Percentiles rank a stretch among this genome's conserved stretches.
Conservation (phyloP, 1,284 basidiomycete species). For the Cystobasidium pallidum region DNA sequence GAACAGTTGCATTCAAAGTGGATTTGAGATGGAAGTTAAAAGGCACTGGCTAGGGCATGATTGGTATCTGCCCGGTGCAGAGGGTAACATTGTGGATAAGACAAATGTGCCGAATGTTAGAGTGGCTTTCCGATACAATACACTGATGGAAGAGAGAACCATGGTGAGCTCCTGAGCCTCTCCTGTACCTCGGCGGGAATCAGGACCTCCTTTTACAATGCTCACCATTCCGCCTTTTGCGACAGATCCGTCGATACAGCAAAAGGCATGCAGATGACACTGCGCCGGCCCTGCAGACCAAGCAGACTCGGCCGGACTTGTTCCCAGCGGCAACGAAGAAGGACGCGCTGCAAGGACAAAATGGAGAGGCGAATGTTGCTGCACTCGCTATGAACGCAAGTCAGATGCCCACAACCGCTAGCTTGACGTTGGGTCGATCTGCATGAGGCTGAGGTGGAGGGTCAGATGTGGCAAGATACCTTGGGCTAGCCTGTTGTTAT, state of each 20-base stretch:
- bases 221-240: not conserved
- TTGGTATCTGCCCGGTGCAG: constrained; percentile 85
- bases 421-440: constrained; percentile 18
- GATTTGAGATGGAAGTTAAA: constrained; percentile 99
- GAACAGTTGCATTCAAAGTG: constrained; percentile 93
- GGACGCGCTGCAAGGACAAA: constrained; percentile 29
- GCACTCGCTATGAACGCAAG: constrained; percentile 30
- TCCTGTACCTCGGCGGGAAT: too few species aligned
- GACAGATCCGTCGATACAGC: constrained; percentile 37
- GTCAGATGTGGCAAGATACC: too few species aligned
- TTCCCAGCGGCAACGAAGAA: constrained; percentile 23
- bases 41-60: constrained; percentile 91
- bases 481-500: too few species aligned
- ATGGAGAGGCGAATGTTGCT: constrained; percentile 34
- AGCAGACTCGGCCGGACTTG: constrained; percentile 38
- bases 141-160: constrained; percentile 73
- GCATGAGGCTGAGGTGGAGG: not conserved
- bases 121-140: constrained; percentile 84
- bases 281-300: constrained; percentile 32
- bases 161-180: constrained; percentile 48
- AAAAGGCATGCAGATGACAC: constrained; percentile 4
- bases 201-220: too few species aligned
- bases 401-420: constrained; percentile 25
- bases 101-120: constrained; percentile 95
- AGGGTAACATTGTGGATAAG: constrained; percentile 90